phyloP scores from a whole-genome alignment of 129 eudicot species.

The Arctium minus region DNA sequence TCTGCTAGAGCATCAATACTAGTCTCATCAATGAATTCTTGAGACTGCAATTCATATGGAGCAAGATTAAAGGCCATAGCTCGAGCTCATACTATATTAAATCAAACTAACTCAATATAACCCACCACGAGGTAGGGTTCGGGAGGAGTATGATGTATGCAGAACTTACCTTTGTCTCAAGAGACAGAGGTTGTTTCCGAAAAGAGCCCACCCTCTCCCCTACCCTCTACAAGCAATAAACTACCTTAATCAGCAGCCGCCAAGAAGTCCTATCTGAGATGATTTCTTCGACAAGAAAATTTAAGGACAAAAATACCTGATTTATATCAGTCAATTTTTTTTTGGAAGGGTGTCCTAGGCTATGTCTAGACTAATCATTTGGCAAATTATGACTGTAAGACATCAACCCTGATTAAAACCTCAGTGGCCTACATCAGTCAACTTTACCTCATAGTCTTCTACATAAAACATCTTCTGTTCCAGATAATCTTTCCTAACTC shows the following conservation, averaged over 20 bases:
- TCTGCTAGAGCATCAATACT: slow-evolving; percentile 86
- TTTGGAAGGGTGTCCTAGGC: too few relatives aligned
- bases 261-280: not conserved
- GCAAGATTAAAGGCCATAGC: not conserved
- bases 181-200: too few relatives aligned
- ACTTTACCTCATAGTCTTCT: slow-evolving; percentile 80
- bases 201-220: too few relatives aligned
- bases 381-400: too few relatives aligned
- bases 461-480: slow-evolving; percentile 93
- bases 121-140: too few relatives aligned
- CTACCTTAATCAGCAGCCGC: too few relatives aligned
- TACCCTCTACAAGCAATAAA: too few relatives aligned
- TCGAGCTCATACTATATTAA: not conserved
- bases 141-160: too few relatives aligned
- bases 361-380: too few relatives aligned
- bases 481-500: slow-evolving; percentile 97
- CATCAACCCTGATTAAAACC: too few relatives aligned
- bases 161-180: too few relatives aligned
- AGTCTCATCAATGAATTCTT: slow-evolving; percentile 78
- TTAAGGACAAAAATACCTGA: slow-evolving; percentile 47
- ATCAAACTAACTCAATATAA: too few relatives aligned
- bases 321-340: slow-evolving; percentile 31
- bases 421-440: slow-evolving; percentile 27
- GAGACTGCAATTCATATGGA: slow-evolving; percentile 57
- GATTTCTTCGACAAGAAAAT: not conserved